A percentile compares a stretch with the other conserved stretches of the same genome.
phyloP scores from a whole-genome alignment of 2,329 filamentous ascomycete species.

The Stylonectria norvegica region DNA sequence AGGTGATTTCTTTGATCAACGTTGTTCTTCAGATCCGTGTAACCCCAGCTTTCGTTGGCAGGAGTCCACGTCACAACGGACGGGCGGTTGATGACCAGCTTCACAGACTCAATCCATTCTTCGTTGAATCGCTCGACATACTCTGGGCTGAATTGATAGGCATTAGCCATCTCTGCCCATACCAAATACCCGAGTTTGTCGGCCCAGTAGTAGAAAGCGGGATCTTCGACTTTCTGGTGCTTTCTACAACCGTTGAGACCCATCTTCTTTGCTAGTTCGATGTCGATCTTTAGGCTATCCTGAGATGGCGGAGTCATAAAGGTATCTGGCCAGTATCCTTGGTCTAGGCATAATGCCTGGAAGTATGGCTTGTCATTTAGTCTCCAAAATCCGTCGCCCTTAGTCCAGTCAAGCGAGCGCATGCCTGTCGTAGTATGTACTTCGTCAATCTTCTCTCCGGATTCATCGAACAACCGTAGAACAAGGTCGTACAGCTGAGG shows the following conservation, averaged over 20 bases:
- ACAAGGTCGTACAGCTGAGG: conserved; percentile 55
- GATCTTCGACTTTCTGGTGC: conserved; percentile 63
- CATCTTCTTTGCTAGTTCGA: conserved; percentile 56
- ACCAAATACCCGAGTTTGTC: conserved; percentile 59
- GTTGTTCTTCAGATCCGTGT: conserved; percentile 54
- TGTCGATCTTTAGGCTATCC: conserved; percentile 47
- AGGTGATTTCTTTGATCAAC: conserved; percentile 62
- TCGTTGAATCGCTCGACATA: conserved; percentile 59
- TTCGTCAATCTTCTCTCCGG: conserved; percentile 47
- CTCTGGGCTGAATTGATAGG: conserved; percentile 58
- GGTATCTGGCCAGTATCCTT: conserved; percentile 61
- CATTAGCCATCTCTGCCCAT: conserved; percentile 64
- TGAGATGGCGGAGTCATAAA: conserved; percentile 55
- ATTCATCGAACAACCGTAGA: conserved; percentile 48
- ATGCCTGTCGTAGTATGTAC: conserved; percentile 60
- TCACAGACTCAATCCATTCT: conserved; percentile 62
- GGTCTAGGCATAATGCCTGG: conserved; percentile 58
- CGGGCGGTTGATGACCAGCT: conserved; percentile 63
- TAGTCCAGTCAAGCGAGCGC: conserved; percentile 57
- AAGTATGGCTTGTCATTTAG: conserved; percentile 58
- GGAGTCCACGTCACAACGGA: conserved; percentile 65
- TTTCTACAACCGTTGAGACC: conserved; percentile 64
- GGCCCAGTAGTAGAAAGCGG: conserved; percentile 59
- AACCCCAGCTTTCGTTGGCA: conserved; percentile 63
- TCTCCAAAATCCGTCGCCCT: conserved; percentile 55